phyloP scores from a whole-genome alignment of 176 grass and related monocot species.

The Phragmites australis region DNA sequence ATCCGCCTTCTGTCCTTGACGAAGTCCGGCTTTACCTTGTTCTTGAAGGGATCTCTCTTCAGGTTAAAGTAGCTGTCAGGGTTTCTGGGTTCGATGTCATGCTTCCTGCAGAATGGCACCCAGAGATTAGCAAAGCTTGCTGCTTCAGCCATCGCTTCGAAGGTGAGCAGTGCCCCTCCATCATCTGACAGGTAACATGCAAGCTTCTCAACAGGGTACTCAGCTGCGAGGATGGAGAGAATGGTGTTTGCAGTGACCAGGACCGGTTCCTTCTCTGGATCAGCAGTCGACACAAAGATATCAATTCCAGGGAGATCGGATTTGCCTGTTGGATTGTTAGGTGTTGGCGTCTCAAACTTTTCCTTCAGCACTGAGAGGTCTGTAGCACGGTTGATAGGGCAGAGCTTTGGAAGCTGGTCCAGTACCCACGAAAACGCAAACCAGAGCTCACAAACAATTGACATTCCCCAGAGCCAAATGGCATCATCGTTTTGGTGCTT shows the following conservation, averaged over 20 bases:
- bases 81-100: constrained; percentile 90
- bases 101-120: constrained; percentile 98
- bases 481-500: constrained; percentile 81
- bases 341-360: constrained; percentile 75
- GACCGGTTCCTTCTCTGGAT: constrained; percentile 92
- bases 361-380: constrained; percentile 90
- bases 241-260: constrained; percentile 97
- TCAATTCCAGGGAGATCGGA: constrained; percentile 91
- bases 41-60: constrained; percentile 89
- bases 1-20: constrained; percentile 90
- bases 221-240: constrained; percentile 84
- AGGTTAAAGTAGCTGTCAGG: constrained; percentile 93
- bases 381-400: constrained; percentile 78
- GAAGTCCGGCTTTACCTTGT: constrained; percentile 89
- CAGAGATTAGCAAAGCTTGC: constrained; percentile 88
- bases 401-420: constrained; percentile 95
- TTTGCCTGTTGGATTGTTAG: constrained; percentile 79
- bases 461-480: constrained; percentile 94
- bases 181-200: constrained; percentile 93
- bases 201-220: constrained; percentile 95
- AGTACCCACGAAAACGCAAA: constrained; percentile 97
- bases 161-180: constrained; percentile 91
- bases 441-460: constrained; percentile 91
- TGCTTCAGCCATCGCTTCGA: constrained; percentile 97
- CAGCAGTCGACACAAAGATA: constrained; percentile 87